Conservation (phyloP, 2,329 filamentous ascomycete genomes). For the Alternaria gansuensis region DNA sequence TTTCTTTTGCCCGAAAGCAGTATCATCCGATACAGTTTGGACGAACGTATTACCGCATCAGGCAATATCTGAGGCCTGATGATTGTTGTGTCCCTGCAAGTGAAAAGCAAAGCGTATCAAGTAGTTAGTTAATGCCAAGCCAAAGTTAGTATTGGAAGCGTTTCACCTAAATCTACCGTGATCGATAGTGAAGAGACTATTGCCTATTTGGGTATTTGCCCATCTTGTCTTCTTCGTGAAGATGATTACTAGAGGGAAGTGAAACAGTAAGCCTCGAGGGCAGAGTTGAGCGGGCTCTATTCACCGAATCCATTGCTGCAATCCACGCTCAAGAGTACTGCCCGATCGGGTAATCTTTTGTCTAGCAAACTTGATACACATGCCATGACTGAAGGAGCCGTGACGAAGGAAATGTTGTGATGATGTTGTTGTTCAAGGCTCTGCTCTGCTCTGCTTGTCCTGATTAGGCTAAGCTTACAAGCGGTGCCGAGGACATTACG, state of each 20-base stretch:
- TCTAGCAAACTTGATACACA: background rate
- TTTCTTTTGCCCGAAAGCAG: background rate
- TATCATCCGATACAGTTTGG: background rate
- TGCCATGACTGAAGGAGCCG: background rate
- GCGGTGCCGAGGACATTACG: slow-evolving; percentile 26
- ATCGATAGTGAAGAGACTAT: background rate
- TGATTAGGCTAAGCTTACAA: slow-evolving; percentile 9
- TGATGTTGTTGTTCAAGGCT: background rate
- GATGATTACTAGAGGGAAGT: background rate
- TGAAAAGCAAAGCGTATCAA: slow-evolving; percentile 1
- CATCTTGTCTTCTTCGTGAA: too few relatives aligned
- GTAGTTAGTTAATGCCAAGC: background rate
- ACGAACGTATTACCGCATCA: background rate
- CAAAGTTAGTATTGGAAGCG: background rate
- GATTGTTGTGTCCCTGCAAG: slow-evolving; percentile 1
- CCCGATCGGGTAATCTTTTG: background rate
- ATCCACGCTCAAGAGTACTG: background rate
- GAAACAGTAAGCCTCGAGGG: background rate
- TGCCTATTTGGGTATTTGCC: background rate
- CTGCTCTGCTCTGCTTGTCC: slow-evolving; percentile 3
- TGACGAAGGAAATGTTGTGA: background rate
- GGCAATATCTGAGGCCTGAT: background rate
- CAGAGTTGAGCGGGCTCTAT: background rate
- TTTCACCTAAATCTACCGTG: background rate
- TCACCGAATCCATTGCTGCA: background rate